phyloP scores from a whole-genome alignment of 1,284 basidiomycete species.

The Moesziomyces sp. region DNA sequence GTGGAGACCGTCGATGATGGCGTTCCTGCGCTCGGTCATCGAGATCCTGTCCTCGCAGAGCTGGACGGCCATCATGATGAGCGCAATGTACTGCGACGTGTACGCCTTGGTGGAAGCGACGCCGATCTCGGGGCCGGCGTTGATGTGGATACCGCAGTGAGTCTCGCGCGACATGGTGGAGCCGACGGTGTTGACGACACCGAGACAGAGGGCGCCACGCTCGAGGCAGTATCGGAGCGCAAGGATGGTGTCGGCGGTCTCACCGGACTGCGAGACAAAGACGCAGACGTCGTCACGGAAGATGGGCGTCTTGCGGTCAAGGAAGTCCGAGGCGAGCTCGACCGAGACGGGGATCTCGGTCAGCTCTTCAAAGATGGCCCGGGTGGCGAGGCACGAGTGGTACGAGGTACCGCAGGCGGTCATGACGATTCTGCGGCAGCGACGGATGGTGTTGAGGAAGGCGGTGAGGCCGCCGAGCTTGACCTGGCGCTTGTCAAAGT shows the following conservation, averaged over 20 bases:
- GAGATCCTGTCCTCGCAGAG: constrained; percentile 96
- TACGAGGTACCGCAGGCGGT: constrained; percentile 98
- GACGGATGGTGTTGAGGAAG: constrained; percentile 94
- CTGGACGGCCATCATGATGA: constrained; percentile 97
- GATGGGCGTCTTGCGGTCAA: constrained; percentile 98
- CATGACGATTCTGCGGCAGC: constrained; percentile 94
- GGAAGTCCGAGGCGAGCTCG: constrained; percentile 97
- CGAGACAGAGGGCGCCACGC: constrained; percentile 89
- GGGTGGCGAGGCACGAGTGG: constrained; percentile 96
- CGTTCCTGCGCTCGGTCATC: constrained; percentile 85
- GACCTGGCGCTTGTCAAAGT: constrained; percentile 92
- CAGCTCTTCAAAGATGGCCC: constrained; percentile 97
- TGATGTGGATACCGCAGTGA: constrained; percentile 99
- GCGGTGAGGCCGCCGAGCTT: constrained; percentile 94
- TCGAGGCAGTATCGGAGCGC: constrained; percentile 96
- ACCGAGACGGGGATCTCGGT: constrained; percentile 98
- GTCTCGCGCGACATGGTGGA: constrained; percentile 98
- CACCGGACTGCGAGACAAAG: constrained; percentile 97
- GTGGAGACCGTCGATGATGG: constrained; percentile 94
- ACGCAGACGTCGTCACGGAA: constrained; percentile 98
- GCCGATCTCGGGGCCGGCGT: constrained; percentile 98
- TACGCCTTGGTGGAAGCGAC: constrained; percentile 99
- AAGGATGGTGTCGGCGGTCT: constrained; percentile 98
- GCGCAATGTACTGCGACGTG: constrained; percentile 98
- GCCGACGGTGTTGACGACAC: constrained; percentile 98